phyloP scores from a whole-genome alignment of 306 rosid species.

The Vigna radiata region DNA sequence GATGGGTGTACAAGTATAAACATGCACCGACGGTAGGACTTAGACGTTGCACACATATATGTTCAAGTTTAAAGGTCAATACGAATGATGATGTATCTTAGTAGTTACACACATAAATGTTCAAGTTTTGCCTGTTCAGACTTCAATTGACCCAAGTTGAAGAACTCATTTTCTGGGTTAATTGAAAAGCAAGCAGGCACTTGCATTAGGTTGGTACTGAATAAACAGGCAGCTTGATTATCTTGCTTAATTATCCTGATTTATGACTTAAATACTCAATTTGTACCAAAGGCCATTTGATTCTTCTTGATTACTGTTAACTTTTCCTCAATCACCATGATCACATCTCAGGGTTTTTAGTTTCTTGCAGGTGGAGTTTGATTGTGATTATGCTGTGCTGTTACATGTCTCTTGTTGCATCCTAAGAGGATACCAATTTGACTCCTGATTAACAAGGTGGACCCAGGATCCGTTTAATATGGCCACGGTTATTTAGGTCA shows the following conservation, averaged over 20 bases:
- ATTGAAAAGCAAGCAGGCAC: not conserved
- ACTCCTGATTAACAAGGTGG: conserved; percentile 32
- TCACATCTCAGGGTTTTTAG: not conserved
- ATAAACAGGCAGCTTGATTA: not conserved
- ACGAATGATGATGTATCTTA: no score
- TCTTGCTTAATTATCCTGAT: not conserved
- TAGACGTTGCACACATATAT: not conserved
- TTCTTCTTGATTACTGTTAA: not conserved
- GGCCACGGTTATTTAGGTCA: not conserved
- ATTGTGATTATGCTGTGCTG: conserved; percentile 6
- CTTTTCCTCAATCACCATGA: not conserved
- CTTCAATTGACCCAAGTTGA: no score
- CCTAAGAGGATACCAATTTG: conserved; percentile 29
- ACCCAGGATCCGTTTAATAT: not conserved
- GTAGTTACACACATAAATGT: not conserved
- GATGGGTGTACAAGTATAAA: not conserved
- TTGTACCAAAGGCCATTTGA: not conserved
- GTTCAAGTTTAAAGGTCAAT: no score
- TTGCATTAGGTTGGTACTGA: not conserved
- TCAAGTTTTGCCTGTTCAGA: conserved; percentile 1
- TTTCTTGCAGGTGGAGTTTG: conserved; percentile 2
- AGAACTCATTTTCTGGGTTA: conserved; percentile 4
- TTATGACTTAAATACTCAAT: not conserved
- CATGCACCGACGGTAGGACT: conserved; percentile 9
- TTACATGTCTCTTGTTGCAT: conserved; percentile 33